Conservation (phyloP, 78 protist genomes). For the Guillardia theta region DNA sequence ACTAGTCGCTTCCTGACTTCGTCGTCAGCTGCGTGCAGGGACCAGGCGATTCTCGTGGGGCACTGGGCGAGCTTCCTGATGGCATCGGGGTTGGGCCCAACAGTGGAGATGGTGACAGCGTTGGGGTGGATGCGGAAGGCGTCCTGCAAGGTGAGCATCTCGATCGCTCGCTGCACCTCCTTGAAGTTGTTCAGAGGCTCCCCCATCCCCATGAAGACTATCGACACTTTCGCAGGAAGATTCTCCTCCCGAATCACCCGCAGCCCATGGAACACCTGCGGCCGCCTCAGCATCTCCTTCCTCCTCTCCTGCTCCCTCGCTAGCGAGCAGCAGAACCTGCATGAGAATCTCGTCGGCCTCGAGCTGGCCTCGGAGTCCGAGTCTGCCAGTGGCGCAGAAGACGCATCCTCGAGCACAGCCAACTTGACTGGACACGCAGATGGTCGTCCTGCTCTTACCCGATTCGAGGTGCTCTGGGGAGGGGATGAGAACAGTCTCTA, state of each 20-base stretch:
- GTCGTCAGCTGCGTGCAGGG: background rate
- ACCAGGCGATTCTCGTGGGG: background rate
- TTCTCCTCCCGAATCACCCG: background rate
- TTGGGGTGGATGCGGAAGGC: background rate
- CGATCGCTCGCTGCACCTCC: background rate
- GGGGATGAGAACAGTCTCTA: constrained; percentile 51
- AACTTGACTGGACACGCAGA: constrained; percentile 71
- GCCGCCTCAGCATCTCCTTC: no score
- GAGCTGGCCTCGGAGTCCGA: constrained; percentile 23
- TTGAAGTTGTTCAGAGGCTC: constrained; percentile 61
- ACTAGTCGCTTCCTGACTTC: background rate
- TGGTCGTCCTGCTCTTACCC: background rate
- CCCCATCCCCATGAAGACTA: no score
- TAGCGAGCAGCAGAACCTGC: background rate
- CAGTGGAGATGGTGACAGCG: background rate
- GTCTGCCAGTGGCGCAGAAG: constrained; percentile 54
- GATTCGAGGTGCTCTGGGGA: background rate
- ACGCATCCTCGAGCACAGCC: constrained; percentile 71
- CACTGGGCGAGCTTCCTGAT: background rate
- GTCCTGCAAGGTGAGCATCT: background rate
- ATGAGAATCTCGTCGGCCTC: background rate
- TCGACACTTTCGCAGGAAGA: no score
- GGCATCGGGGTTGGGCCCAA: background rate
- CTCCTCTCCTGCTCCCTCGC: background rate
- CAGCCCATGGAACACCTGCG: background rate